These are phyloP conservation scores for Tetracentron sinense DNA, from an alignment of 164 flowering plant species.

Conservation along the genomic window DNA sequence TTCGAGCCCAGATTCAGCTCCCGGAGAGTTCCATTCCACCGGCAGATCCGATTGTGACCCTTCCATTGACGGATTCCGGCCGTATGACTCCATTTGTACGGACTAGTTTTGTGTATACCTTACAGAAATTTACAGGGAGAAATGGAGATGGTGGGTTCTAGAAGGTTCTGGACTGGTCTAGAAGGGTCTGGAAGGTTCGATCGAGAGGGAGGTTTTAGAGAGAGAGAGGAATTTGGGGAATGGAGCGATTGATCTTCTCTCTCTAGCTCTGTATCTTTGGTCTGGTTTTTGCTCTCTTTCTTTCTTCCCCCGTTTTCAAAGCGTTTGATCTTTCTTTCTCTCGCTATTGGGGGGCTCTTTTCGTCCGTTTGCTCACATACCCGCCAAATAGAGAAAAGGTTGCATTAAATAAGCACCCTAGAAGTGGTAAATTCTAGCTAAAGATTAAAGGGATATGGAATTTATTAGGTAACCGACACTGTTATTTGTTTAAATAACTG, in stretches of 20 bases:
- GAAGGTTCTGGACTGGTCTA: not conserved
- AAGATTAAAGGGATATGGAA: no score
- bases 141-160: constrained; percentile 8
- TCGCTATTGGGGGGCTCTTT: constrained; percentile 6
- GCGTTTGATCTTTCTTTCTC: constrained; percentile 13
- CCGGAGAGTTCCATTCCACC: constrained; percentile 37
- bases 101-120: not conserved
- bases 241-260: not conserved
- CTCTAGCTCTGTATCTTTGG: not conserved
- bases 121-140: constrained; percentile 9
- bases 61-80: constrained; percentile 33
- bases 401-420: constrained; percentile 7
- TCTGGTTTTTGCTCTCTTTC: not conserved
- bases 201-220: constrained; percentile 7
- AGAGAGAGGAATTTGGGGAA: not conserved
- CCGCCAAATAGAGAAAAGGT: constrained; percentile 22
- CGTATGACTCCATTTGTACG: constrained; percentile 53
- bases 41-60: constrained; percentile 48
- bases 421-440: not conserved
- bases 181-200: constrained; percentile 16
- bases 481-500: not conserved
- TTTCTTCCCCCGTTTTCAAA: constrained; percentile 6
- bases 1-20: constrained; percentile 51
- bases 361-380: constrained; percentile 21
- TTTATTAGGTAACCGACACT: constrained; percentile 6